phyloP scores from a whole-genome alignment of 192 early-diverging fungal genomes.

The Umbelopsis isabellina region DNA sequence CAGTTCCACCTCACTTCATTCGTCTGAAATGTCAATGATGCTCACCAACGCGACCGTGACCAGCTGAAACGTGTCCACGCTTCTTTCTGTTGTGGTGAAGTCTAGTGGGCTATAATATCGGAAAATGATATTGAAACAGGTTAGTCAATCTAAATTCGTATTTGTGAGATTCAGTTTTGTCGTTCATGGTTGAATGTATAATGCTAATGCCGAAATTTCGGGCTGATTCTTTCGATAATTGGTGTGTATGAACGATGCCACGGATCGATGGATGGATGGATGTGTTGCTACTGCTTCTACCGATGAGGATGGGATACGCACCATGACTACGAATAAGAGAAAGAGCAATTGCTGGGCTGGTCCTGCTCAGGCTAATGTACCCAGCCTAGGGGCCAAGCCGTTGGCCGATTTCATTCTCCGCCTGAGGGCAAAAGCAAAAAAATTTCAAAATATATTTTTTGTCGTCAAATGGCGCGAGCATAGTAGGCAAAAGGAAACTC shows the following conservation, averaged over 20 bases:
- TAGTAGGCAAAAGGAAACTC: too few relatives aligned
- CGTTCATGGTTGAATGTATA: background rate
- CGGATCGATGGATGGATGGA: conserved; percentile 17
- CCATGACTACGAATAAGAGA: conserved; percentile 23
- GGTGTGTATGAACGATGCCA: background rate
- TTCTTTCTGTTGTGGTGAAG: conserved; percentile 91
- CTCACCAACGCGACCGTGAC: conserved; percentile 97
- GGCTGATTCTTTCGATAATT: background rate
- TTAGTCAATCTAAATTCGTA: background rate
- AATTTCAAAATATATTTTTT: too few relatives aligned
- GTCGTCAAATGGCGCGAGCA: too few relatives aligned
- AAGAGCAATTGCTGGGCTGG: background rate
- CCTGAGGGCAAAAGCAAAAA: background rate
- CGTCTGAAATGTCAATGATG: background rate
- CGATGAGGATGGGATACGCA: conserved; percentile 2
- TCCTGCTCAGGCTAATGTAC: background rate
- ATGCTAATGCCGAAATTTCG: background rate
- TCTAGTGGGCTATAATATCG: conserved; percentile 70
- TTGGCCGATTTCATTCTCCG: background rate
- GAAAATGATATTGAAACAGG: background rate
- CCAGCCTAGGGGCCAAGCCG: too few relatives aligned
- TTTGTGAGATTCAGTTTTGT: background rate
- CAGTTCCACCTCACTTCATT: too few relatives aligned
- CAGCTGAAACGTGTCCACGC: conserved; percentile 99
- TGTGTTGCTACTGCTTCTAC: background rate